Conservation (phyloP, 305 asterid species). For the Fraxinus sp. region DNA sequence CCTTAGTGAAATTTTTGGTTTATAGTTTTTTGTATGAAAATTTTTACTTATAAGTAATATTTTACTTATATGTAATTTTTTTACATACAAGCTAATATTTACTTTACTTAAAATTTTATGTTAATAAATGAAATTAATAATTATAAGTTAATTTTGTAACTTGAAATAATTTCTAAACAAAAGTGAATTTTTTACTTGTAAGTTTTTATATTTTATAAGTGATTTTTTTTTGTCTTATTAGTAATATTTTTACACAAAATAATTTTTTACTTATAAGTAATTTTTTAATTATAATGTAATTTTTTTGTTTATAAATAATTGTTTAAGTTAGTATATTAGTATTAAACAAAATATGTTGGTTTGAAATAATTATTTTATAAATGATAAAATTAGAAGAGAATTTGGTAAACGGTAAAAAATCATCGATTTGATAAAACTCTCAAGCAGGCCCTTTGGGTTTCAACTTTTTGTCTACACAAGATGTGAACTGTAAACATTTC, state of each 20-base stretch:
- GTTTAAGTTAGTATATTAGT: neutral
- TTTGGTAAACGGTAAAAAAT: neutral
- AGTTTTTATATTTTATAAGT: neutral
- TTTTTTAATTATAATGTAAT: neutral
- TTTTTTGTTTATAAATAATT: neutral
- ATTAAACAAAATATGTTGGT: too few species aligned
- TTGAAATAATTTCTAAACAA: too few species aligned
- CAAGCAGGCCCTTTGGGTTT: neutral
- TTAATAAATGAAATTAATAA: too few species aligned
- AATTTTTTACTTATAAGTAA: neutral
- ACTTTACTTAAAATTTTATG: neutral
- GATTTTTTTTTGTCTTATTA: neutral
- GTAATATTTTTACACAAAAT: neutral
- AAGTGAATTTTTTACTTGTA: neutral
- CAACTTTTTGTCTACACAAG: neutral
- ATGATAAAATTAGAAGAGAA: neutral
- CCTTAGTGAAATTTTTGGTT: neutral
- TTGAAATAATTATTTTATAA: neutral
- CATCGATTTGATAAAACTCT: neutral
- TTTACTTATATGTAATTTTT: too few species aligned
- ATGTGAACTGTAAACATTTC: neutral
- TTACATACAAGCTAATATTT: neutral
- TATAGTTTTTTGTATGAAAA: too few species aligned
- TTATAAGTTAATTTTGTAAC: neutral
- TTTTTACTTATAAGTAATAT: too few species aligned